phyloP scores from a whole-genome alignment of 2,329 filamentous ascomycete genomes.

The Acarospora socialis region DNA sequence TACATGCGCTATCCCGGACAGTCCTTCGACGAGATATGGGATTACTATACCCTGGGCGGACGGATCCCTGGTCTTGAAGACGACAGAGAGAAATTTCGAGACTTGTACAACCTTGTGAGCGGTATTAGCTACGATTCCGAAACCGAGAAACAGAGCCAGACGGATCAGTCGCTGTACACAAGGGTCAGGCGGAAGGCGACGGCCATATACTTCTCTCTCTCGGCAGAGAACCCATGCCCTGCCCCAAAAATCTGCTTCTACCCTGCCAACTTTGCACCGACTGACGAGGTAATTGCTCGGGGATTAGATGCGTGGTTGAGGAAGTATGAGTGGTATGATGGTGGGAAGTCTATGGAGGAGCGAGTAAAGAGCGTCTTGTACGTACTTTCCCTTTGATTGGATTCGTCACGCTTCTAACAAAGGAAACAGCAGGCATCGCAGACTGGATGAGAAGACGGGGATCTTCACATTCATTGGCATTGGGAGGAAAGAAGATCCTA shows the following conservation, averaged over 20 bases:
- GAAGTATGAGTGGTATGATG: conserved; percentile 6
- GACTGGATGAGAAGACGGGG: conserved; percentile 7
- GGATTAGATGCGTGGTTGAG: conserved; percentile 7
- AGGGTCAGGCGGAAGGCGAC: conserved; percentile 3
- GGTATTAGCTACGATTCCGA: background rate
- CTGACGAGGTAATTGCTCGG: conserved; percentile 6
- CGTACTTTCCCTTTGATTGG: background rate
- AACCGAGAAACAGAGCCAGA: conserved; percentile 1
- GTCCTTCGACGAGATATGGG: conserved; percentile 9
- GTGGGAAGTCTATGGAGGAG: conserved; percentile 5
- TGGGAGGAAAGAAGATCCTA: conserved; percentile 9
- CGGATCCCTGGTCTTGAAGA: conserved; percentile 7
- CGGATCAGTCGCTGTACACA: conserved; percentile 2
- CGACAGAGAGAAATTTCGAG: conserved; percentile 7
- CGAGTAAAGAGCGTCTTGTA: conserved; percentile 9
- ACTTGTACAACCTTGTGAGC: conserved; percentile 5
- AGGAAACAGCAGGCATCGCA: conserved; percentile 5
- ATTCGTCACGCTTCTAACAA: conserved; percentile 3
- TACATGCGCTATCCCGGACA: conserved; percentile 6
- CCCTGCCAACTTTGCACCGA: conserved; percentile 7
- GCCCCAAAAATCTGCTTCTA: conserved; percentile 7
- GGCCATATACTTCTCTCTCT: conserved; percentile 8
- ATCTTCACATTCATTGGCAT: conserved; percentile 9
- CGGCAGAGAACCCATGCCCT: conserved; percentile 5
- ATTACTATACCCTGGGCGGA: conserved; percentile 9